Base-by-base conservation (phyloP, 192 early-diverging fungal species). In the Lobosporangium transversale region DNA sequence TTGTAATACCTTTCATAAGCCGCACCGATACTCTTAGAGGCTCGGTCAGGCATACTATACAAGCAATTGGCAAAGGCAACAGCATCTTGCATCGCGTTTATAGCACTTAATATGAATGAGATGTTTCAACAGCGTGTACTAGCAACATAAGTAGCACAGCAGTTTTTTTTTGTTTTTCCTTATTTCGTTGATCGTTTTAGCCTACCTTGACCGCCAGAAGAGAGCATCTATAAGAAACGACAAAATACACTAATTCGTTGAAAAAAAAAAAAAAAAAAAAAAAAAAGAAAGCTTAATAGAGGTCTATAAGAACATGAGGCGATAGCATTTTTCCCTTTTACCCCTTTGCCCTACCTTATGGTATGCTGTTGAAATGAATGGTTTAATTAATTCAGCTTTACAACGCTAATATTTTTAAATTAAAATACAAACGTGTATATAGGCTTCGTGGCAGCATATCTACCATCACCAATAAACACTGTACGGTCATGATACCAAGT, bases 1-100 rank as follows among this genome's bases (percentile, higher is more conserved):
- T 50, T 50, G 17, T 32, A 35, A 49, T 70, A 70, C 23, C 43
- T 33, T 49, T 70, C 29, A 27, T 56, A 61, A 1, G 68, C 68
- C 2, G 37, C 53, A 5, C 35, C 40, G 51, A 70, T 36, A 15
- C 37, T 70, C 20, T 57, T 18, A 31, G 48, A 15, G 11, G 37
- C 23, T 0, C 14, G 20, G 18, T 57, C 48, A 9, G 20, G 20
- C 29, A 68, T 68, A 12, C 44, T 47, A 15, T 53, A 68, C 30
- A 68, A 20, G 10, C 55, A 51, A 44, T 68, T 68, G 8, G 66
- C 66, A 21, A 68, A 14, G 37, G 14, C 37, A 7, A 40, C 37
- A 14, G 37, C 37, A 14, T 40, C 37, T 40, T 40, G 37, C 57
- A 68, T 59, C 0, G 66, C 66, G 40, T 68, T 68, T 23, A 68